Evolutionary conservation across 192 early-diverging fungal species (phyloP), one percentile per base, ranked within the genome.

Genomic region (Coemansia sp.): DNA sequence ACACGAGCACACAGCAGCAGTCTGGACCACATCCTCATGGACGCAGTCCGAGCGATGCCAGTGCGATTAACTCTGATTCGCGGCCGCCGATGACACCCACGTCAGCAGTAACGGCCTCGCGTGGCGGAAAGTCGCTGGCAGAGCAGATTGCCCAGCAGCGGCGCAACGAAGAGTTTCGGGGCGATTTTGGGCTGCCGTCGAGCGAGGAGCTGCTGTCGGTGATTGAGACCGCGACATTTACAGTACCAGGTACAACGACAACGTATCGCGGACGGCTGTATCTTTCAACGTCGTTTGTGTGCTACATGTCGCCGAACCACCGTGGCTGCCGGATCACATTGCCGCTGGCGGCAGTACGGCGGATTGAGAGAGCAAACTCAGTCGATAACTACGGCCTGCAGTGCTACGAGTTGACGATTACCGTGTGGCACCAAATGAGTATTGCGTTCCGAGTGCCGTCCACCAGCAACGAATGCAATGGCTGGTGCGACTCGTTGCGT

Each of bases 361-460:
- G 93, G 7, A 95, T 99, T 10, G 97, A 99, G 73, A 83, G 92
- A 15, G 72, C 93, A 53, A 91, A 88, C 65, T 75, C 85, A n/a
- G 75, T 82, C 17, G 81, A 84, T 0, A 70, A 80, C 65, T 28
- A 59, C 52, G 42, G 58, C 1, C 34, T 53, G 44, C 66, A 56
- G 21, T 77, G 82, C 67, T 85, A 82, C 23, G 87, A 90, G 50
- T 83, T 99, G 38, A 84, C 88, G 2, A 89, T 99, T 42, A 89
- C 92, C 2, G 90, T 91, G 12, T 94, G 94, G 88, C 96, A 99
- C 71, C 86, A 94, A 71, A 90, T 93, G 81, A 86, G 86, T 47
- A 73, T 97, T n/a, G 77, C 89, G 14, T 94, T 99, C 64, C 87
- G 90, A 51, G 81, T 98, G 4, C 83, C 89, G 49, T 77, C 85